Percentiles rank a stretch among this genome's conserved stretches.
Evolutionary conservation across 495 filamentous ascomycete species (phyloP).

Genomic region (Xylona heveae): DNA sequence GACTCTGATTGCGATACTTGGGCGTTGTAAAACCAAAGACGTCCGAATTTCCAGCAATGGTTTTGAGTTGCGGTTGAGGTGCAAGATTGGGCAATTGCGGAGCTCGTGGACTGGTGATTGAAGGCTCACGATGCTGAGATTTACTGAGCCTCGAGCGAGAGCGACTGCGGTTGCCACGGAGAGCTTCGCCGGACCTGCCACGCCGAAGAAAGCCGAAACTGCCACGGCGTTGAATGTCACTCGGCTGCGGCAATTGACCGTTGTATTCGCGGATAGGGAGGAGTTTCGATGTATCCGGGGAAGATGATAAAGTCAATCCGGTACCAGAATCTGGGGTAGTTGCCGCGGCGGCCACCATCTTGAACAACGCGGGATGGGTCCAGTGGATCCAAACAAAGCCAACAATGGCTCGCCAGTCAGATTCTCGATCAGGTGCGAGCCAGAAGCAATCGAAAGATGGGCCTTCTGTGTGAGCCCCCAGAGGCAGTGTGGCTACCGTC

Average conservation of each 20-base stretch:
- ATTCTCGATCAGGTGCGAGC: too few species aligned
- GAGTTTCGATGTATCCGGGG: too few species aligned
- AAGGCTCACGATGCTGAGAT: constrained; percentile 37
- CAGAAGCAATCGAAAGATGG: too few species aligned
- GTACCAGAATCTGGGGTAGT: too few species aligned
- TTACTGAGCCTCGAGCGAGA: constrained; percentile 45
- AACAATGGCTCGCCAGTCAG: too few species aligned
- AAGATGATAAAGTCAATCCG: too few species aligned
- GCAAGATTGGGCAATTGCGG: constrained; percentile 49
- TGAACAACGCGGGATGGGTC: too few species aligned
- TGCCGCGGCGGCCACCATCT: too few species aligned
- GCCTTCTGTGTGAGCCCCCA: too few species aligned
- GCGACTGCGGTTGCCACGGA: constrained; percentile 16
- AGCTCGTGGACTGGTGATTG: constrained; percentile 58
- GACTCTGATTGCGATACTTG: constrained; percentile 31
- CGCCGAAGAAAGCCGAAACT: constrained; percentile 47
- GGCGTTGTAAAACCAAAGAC: constrained; percentile 40
- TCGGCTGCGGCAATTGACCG: neutral
- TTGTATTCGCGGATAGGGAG: constrained; percentile 3
- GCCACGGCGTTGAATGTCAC: constrained; percentile 1
- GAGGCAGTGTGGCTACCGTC: too few species aligned
- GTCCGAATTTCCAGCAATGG: constrained; percentile 50
- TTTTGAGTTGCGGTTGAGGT: constrained; percentile 39
- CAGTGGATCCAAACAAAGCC: too few species aligned
- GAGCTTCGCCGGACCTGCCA: constrained; percentile 51